phyloP scores from a whole-genome alignment of 257 asterid species.

The Nicotiana undulata region DNA sequence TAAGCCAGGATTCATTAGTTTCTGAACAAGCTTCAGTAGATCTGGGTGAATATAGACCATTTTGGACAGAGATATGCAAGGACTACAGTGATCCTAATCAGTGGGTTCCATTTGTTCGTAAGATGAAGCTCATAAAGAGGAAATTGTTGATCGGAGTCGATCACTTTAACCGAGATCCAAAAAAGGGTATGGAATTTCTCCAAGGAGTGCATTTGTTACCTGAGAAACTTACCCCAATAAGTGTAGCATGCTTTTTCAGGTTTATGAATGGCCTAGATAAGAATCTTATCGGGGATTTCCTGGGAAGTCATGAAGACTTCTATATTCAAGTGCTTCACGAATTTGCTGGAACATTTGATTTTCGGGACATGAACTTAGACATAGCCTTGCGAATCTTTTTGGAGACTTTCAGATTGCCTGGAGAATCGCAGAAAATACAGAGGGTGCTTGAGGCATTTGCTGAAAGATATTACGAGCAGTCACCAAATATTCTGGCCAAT shows the following conservation, averaged over 20 bases:
- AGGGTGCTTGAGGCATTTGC: slow-evolving; percentile 95
- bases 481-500: slow-evolving; percentile 64
- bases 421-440: slow-evolving; percentile 94
- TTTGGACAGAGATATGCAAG: slow-evolving; percentile 69
- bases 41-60: slow-evolving; percentile 44
- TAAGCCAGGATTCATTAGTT: slow-evolving; percentile 47
- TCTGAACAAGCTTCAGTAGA: slow-evolving; percentile 30
- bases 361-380: slow-evolving; percentile 69
- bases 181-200: slow-evolving; percentile 76
- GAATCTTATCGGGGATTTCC: slow-evolving; percentile 69
- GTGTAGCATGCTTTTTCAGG: slow-evolving; percentile 77
- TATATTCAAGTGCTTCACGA: slow-evolving; percentile 74
- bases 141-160: slow-evolving; percentile 73
- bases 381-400: slow-evolving; percentile 77
- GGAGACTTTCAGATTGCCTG: slow-evolving; percentile 89
- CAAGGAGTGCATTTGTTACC: slow-evolving; percentile 64
- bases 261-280: slow-evolving; percentile 70
- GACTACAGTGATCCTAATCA: slow-evolving; percentile 52
- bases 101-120: slow-evolving; percentile 74
- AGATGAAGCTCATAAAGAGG: slow-evolving; percentile 61
- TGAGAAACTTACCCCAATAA: slow-evolving; percentile 53
- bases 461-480: slow-evolving; percentile 79
- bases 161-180: slow-evolving; percentile 79
- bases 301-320: slow-evolving; percentile 86
- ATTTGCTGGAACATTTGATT: slow-evolving; percentile 75